phyloP scores from a whole-genome alignment of 495 filamentous ascomycete species.

The Rhypophila decipiens region DNA sequence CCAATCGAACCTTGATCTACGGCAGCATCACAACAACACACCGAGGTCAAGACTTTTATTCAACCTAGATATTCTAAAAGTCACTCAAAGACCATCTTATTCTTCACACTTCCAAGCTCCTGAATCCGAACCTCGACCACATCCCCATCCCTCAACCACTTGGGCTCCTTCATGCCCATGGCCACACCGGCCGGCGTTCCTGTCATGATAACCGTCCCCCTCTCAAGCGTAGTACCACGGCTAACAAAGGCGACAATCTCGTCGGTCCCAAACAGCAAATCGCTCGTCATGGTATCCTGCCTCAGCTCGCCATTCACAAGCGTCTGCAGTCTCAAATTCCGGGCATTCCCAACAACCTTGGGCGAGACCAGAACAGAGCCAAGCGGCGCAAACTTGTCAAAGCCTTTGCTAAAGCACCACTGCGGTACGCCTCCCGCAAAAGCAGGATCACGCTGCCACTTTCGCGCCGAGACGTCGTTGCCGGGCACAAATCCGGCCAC shows the following conservation, averaged over 20 bases:
- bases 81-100: conserved; percentile 25
- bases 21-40: too few species aligned
- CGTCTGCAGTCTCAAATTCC: not conserved
- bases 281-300: not conserved
- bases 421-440: conserved; percentile 8
- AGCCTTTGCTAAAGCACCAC: conserved; percentile 12
- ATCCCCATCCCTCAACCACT: conserved; percentile 52
- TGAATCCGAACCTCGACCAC: conserved; percentile 53
- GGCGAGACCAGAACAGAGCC: conserved; percentile 44
- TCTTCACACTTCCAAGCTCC: conserved; percentile 20
- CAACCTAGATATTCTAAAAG: too few species aligned
- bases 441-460: conserved; percentile 7
- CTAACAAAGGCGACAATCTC: not conserved
- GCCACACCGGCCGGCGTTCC: conserved; percentile 38
- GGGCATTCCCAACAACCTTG: conserved; percentile 6
- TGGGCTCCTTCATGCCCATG: conserved; percentile 36
- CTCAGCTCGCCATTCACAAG: not conserved
- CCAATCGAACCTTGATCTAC: too few species aligned
- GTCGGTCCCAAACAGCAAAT: not conserved
- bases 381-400: conserved; percentile 33
- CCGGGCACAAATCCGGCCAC: not conserved
- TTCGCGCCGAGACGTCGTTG: conserved; percentile 11
- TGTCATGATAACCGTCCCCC: conserved; percentile 22
- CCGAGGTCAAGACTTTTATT: too few species aligned
- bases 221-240: not conserved